Conservation (phyloP, 2,329 filamentous ascomycete genomes). For the Talaromyces sp. region DNA sequence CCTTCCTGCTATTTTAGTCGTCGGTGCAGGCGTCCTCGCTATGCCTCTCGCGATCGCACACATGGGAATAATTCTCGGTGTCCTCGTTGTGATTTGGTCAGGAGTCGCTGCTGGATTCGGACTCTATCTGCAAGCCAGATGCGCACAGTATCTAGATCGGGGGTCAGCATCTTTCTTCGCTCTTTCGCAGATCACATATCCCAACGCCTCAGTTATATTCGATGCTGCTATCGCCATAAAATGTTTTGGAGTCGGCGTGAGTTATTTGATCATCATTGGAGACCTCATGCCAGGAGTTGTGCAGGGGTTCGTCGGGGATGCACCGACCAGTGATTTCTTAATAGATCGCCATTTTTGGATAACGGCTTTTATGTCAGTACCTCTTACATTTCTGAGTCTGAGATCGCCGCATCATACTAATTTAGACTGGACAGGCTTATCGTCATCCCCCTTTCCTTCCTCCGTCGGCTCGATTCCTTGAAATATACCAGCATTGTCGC, state of each 20-base stretch:
- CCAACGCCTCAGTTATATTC: conserved; percentile 91
- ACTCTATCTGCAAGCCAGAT: conserved; percentile 89
- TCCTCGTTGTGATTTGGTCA: conserved; percentile 85
- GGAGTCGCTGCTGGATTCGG: conserved; percentile 86
- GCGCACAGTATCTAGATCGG: conserved; percentile 86
- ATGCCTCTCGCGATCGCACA: conserved; percentile 95
- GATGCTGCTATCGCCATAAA: conserved; percentile 95
- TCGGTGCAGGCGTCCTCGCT: conserved; percentile 89
- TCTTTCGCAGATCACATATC: conserved; percentile 94
- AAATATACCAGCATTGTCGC: conserved; percentile 96
- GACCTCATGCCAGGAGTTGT: conserved; percentile 97
- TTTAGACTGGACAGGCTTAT: conserved; percentile 58
- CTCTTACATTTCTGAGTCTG: neutral
- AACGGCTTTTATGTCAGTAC: conserved; percentile 81
- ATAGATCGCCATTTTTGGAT: conserved; percentile 96
- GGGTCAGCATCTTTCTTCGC: conserved; percentile 91
- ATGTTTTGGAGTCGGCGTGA: conserved; percentile 95
- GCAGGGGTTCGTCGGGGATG: conserved; percentile 67
- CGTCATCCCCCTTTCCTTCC: conserved; percentile 89
- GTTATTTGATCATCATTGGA: conserved; percentile 97
- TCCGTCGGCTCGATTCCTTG: conserved; percentile 86
- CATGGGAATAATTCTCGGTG: conserved; percentile 86
- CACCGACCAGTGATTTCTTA: conserved; percentile 66
- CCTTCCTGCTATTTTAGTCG: conserved; percentile 54
- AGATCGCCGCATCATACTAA: conserved; percentile 21